Evolutionary conservation across 257 asterid species (phyloP), one percentile per base, ranked within the genome.

Genomic region (Nyctanthes arbortristis): DNA sequence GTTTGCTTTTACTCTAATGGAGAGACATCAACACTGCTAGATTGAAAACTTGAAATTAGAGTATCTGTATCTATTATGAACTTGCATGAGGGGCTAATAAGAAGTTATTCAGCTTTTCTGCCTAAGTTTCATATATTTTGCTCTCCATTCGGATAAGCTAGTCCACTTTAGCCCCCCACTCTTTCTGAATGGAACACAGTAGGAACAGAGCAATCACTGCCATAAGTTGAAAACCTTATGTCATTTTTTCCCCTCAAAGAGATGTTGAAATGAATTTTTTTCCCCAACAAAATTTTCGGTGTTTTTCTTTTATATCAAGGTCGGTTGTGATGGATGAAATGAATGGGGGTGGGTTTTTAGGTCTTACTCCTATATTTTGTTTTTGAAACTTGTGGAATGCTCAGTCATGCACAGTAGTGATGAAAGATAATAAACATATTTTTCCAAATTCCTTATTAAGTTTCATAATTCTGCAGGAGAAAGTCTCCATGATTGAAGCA

Each of bases 391-490:
- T n/a, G 54, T 64, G 35, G 59, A 61, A 29, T 4, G 16, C 69
- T 20, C 34, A 7, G 29, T 47, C 63, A n/a, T 36, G 58, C 11
- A 37, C 40, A 25, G 2, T 14, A 64, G 34, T 8, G 11, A 35
- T 32, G 0, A 31, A 12, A 27, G 27, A 76, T n/a, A 40, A 47
- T 32, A 39, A 25, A 54, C n/a, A 11, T 27, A 32, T 31, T 31
- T 30, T 25, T 11, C 33, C 22, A 65, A 39, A 59, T 59, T 45
- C 40, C 32, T 69, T 45, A 33, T 16, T 13, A 20, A 16, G 27
- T 13, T 10, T 18, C 69, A 61, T 68, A 55, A 3, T 72, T 76
- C 55, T 82, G 87, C 95, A 90, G 96, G 96, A 90, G 79, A 87
- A 88, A 70, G 77, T 81, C 37, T 73, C 89, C 47, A 67, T 82